Conservation (phyloP, 495 filamentous ascomycete genomes). For the Neurospora sublineolata region DNA sequence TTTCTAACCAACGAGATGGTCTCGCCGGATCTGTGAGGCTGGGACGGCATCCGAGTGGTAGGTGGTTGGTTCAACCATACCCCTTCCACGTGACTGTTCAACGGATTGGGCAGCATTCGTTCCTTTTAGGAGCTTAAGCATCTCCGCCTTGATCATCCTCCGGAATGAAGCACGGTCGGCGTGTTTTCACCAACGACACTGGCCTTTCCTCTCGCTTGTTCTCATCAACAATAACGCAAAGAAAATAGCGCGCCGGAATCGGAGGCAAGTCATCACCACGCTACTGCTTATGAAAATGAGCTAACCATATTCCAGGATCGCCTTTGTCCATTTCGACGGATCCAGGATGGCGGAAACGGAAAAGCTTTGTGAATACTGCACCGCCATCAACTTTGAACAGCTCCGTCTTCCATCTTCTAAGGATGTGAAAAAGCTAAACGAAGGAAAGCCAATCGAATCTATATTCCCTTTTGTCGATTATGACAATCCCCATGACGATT, state of each 20-base stretch:
- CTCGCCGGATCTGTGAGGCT: neutral
- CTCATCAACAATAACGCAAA: rapidly evolving
- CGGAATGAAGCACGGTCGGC: neutral
- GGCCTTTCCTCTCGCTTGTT: neutral
- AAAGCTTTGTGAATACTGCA: neutral
- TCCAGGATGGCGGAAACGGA: neutral
- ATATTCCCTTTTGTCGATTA: neutral
- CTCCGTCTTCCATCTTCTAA: neutral
- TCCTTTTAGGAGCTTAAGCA: neutral
- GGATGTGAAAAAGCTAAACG: neutral
- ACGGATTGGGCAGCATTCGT: neutral
- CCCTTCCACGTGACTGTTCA: neutral
- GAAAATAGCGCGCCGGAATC: neutral
- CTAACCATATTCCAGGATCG: neutral
- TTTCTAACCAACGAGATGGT: too few relatives aligned
- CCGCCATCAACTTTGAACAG: neutral
- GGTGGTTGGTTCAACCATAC: neutral
- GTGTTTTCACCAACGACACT: neutral
- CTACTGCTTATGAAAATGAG: neutral
- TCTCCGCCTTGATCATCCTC: neutral
- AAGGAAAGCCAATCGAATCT: neutral
- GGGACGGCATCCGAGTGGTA: neutral
- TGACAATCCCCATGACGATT: too few relatives aligned
- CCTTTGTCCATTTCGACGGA: neutral
- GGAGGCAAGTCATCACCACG: neutral